phyloP scores from a whole-genome alignment of 2,329 filamentous ascomycete genomes.

The Neonectria magnoliae region DNA sequence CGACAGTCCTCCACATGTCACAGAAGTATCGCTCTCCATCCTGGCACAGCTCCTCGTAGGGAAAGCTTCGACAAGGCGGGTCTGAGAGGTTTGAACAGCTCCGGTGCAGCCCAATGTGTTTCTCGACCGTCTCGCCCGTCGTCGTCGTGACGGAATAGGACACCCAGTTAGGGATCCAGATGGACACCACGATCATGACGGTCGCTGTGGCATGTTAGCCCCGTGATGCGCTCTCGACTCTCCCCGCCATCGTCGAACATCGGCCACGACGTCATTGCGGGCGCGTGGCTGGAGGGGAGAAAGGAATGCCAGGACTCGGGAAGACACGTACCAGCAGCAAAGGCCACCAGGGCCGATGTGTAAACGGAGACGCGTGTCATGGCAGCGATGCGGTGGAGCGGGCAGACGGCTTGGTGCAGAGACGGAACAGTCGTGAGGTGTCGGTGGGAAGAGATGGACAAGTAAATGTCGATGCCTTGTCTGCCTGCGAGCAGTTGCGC shows the following conservation, averaged over 20 bases:
- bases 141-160: constrained; percentile 66
- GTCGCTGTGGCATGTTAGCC: constrained; percentile 65
- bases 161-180: constrained; percentile 77
- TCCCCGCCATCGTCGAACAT: neutral
- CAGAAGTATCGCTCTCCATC: constrained; percentile 77
- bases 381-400: constrained; percentile 20
- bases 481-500: constrained; percentile 27
- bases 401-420: constrained; percentile 4
- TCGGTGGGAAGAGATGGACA: constrained; percentile 23
- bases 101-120: constrained; percentile 81
- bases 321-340: constrained; percentile 54
- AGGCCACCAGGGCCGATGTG: constrained; percentile 53
- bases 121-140: constrained; percentile 58
- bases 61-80: constrained; percentile 62
- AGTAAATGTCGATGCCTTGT: constrained; percentile 38
- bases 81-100: constrained; percentile 78
- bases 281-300: constrained; percentile 20
- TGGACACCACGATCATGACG: constrained; percentile 75
- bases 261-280: constrained; percentile 40
- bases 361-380: constrained; percentile 60
- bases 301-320: neutral
- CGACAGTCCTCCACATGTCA: constrained; percentile 88
- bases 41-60: constrained; percentile 47
- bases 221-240: constrained; percentile 9
- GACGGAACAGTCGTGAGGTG: neutral